Base-by-base conservation (phyloP, 768 basidiomycete genomes). In the Boletus patriciae region DNA sequence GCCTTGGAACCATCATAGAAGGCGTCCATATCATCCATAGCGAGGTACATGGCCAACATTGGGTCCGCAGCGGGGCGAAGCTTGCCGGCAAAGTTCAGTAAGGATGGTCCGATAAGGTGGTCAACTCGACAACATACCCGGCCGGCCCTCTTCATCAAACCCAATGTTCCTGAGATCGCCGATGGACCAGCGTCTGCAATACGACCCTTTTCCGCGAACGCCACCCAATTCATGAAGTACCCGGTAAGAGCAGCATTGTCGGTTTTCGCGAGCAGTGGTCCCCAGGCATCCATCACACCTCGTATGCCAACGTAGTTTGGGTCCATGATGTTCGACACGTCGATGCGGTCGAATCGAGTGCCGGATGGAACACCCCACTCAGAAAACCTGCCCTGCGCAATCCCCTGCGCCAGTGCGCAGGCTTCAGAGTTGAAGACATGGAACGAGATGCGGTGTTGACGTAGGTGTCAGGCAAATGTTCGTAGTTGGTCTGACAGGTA, bases 181-280 rank as follows among this genome's bases (percentile, higher is more conserved):
- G 42, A 47, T 1, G 15, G 53, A 3, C 54, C 62, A 31, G 65
- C 54, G 1, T 60, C 45, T 29, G 6, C 36, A 38, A 61, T 51
- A 15, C 57, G 18, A 3, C 50, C 62, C 6, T 55, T 44, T 18
- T 40, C 29, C 0, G 50, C 1, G 42, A 55, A 46, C 6, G 46
- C 34, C n/a, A 46, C 54, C 80, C 80, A 82, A 53, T 81, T 82
- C 80, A 81, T 78, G 53, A 76, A 79, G 52, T 77, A 77, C 16
- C 75, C 77, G 7, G 79, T 58, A 7, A 82, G 63, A 0, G 74
- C 57, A 6, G 78, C 73, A 34, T 59, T 46, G 15, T 53, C 49
- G 18, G 63, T 73, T 6, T 63, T 57, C n/a, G 61, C 58, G 21
- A 82, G 69, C 5, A 80, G 52, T 11, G 76, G 71, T 1, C 64